phyloP scores from a whole-genome alignment of 129 eudicot species.

The Dittrichia graveolens region DNA sequence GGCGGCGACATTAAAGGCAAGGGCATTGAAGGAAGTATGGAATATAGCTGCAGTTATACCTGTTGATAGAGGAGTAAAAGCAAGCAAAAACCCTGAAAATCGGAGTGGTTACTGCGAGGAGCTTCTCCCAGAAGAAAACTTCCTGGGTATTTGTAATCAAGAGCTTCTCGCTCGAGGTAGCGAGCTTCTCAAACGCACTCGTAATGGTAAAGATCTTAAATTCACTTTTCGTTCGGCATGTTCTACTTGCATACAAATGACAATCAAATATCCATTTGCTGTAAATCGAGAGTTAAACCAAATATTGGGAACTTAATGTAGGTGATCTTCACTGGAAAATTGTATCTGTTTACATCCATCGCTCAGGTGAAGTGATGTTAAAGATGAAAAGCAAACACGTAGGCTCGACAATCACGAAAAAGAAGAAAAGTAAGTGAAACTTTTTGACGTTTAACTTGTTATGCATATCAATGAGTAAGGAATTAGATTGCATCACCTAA shows the following conservation, averaged over 20 bases:
- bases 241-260: background rate
- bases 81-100: conserved; percentile 36
- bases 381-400: conserved; percentile 99
- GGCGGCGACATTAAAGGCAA: conserved; percentile 95
- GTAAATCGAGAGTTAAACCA: background rate
- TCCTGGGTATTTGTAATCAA: conserved; percentile 75
- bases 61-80: conserved; percentile 70
- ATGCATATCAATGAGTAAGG: background rate
- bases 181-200: conserved; percentile 94
- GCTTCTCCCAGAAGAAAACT: conserved; percentile 71
- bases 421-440: conserved; percentile 75
- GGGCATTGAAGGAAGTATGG: conserved; percentile 93
- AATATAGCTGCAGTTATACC: conserved; percentile 90
- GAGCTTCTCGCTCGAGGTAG: conserved; percentile 88
- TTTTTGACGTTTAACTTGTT: background rate
- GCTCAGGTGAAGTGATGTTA: conserved; percentile 82
- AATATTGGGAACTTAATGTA: conserved; percentile 22
- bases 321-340: conserved; percentile 98
- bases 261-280: background rate
- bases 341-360: conserved; percentile 86
- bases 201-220: conserved; percentile 58
- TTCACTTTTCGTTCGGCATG: background rate
- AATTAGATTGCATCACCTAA: background rate
- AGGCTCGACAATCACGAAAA: conserved; percentile 84
- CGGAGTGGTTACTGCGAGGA: conserved; percentile 51